These are phyloP conservation scores for Microbotryum saponariae DNA, from an alignment of 1,284 basidiomycete species.

Conservation along the genomic window DNA sequence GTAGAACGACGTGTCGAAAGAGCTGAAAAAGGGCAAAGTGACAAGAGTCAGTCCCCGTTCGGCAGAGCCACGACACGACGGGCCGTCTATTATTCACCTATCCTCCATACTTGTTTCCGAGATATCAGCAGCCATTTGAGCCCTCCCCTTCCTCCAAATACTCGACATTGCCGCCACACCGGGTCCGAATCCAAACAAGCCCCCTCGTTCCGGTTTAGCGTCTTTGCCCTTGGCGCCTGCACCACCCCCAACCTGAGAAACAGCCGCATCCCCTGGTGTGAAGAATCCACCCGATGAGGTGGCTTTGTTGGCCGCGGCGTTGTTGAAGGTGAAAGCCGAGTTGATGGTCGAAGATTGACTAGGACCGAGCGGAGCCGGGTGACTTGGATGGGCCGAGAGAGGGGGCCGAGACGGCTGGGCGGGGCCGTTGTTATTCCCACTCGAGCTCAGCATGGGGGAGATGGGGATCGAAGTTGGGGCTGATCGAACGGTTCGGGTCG, in stretches of 20 bases:
- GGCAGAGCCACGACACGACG: no score
- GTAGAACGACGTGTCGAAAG: constrained; percentile 28
- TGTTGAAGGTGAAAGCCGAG: constrained; percentile 2
- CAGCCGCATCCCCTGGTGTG: constrained; percentile 16
- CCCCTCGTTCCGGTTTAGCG: neutral
- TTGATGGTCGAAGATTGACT: constrained; percentile 22
- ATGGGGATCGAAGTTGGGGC: constrained; percentile 1
- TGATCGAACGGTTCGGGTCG: neutral
- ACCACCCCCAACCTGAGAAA: neutral
- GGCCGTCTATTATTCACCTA: constrained; percentile 1
- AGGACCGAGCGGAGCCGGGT: constrained; percentile 16
- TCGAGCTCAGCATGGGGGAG: constrained; percentile 9
- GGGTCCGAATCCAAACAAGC: neutral
- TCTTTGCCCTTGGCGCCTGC: constrained; percentile 2
- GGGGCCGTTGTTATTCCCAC: constrained; percentile 8
- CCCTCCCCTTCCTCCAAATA: neutral
- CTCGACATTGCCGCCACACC: neutral
- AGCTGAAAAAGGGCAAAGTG: constrained; percentile 1
- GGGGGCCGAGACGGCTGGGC: constrained; percentile 13
- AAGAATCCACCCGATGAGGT: constrained; percentile 6
- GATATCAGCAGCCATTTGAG: neutral
- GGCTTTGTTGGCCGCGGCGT: neutral
- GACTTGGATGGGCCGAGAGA: neutral
- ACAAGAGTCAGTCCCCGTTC: neutral
- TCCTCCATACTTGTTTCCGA: constrained; percentile 13